A percentile compares a stretch with the other conserved stretches of the same genome.
These are phyloP conservation scores for Acephala macrosclerotiorum DNA, from an alignment of 2,329 filamentous ascomycete genomes.

Conservation along the genomic window DNA sequence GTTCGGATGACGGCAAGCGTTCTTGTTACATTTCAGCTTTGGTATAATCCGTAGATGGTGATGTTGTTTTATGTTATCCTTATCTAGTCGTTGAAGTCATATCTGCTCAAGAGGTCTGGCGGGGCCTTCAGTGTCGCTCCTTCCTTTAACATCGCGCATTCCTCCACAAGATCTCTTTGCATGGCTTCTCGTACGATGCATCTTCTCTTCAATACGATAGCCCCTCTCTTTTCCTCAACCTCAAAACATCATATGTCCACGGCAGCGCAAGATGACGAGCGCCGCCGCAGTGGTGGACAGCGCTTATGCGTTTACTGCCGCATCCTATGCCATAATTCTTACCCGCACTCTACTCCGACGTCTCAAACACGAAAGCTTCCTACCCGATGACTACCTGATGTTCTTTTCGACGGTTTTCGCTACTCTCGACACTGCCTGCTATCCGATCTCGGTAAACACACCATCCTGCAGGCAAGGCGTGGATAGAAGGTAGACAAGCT, in stretches of 20 bases:
- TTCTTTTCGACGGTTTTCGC: constrained; percentile 28
- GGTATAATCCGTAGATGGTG: too few relatives aligned
- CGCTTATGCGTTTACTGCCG: constrained; percentile 29
- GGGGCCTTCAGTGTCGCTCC: neutral
- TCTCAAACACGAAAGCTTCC: constrained; percentile 33
- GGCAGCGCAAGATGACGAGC: constrained; percentile 19
- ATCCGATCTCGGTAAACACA: constrained; percentile 27
- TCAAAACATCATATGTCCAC: neutral
- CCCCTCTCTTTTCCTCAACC: neutral
- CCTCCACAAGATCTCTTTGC: neutral
- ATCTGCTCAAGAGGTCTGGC: neutral
- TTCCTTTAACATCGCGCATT: neutral
- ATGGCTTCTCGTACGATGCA: too few relatives aligned
- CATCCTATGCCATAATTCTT: constrained; percentile 33
- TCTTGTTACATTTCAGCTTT: too few relatives aligned
- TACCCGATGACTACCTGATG: constrained; percentile 37
- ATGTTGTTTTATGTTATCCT: too few relatives aligned
- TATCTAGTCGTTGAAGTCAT: too few relatives aligned
- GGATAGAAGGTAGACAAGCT: neutral
- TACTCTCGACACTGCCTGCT: constrained; percentile 22
- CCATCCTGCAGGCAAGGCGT: neutral
- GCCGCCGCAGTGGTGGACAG: constrained; percentile 22
- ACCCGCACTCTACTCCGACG: constrained; percentile 30
- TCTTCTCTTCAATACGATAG: neutral
- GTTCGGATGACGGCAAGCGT: too few relatives aligned